Percentiles rank a stretch among this genome's conserved stretches.
phyloP scores from a whole-genome alignment of 78 protist species.

The Pigoraptor vietnamica region DNA sequence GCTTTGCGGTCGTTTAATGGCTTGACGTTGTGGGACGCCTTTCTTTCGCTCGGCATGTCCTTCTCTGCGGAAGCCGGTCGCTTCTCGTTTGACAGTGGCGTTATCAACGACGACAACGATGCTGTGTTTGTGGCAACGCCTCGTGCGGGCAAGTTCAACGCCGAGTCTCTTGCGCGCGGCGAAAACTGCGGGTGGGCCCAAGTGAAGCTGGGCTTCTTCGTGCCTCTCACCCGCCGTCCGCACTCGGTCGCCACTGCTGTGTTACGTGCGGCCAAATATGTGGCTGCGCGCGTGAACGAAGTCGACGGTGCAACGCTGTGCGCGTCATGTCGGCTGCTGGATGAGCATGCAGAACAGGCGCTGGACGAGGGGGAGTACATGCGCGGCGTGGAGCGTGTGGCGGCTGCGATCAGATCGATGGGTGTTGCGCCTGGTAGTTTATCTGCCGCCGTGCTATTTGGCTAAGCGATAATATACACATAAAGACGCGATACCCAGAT shows the following conservation, averaged over 20 bases:
- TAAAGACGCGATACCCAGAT: too few relatives aligned
- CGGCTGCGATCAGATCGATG: not conserved
- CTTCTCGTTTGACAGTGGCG: not conserved
- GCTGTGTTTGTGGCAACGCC: not conserved
- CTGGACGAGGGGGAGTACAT: not conserved
- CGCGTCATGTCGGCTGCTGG: not conserved
- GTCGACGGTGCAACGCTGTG: not conserved
- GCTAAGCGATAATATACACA: not conserved
- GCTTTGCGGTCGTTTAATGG: too few relatives aligned
- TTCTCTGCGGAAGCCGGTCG: not conserved
- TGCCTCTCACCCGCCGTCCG: not conserved
- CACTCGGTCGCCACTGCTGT: not conserved
- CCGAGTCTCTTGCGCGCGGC: not conserved
- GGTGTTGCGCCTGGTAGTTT: not conserved
- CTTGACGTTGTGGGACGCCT: not conserved
- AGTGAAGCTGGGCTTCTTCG: not conserved
- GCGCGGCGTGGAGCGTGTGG: not conserved
- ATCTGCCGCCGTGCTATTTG: not conserved
- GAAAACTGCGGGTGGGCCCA: not conserved
- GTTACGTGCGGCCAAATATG: not conserved
- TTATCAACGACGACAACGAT: not conserved
- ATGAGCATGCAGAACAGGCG: not conserved
- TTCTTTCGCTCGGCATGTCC: not conserved
- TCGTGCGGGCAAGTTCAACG: not conserved
- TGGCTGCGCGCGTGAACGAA: not conserved